Evolutionary conservation across 2,329 filamentous ascomycete species (phyloP), one percentile per base, ranked within the genome.

Genomic region (Arthroderma sp.): DNA sequence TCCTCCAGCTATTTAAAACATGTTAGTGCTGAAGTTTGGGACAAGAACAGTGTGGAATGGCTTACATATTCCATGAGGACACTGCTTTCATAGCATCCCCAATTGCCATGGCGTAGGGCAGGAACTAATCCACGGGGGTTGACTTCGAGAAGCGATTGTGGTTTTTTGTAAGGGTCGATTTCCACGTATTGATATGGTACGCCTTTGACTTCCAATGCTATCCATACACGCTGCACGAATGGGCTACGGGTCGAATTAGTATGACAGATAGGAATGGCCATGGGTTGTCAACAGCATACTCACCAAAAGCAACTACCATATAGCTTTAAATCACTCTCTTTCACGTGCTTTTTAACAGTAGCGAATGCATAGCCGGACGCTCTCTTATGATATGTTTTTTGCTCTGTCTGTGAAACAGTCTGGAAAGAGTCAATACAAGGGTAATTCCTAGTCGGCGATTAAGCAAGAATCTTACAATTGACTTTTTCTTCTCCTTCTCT

Each of bases 171-270:
- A 5, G 85, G 83, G 56, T 93, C 83, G 38, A 86, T 79, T 63
- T 94, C 86, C 54, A 86, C 80, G 62, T 93, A 94, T 58, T 93
- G 84, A 58, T 94, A 94, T 33, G 75, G 68, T 6, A 91, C 71
- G 11, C 77, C 74, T 60, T 91, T 91, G 54, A 80, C 71, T 61
- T 94, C 86, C 32, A 94, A 71, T 1, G 86, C 83, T 51, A 94
- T 91, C 86, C 86, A 94, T 28, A 91, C 83, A 11, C 86, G 78
- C 59, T 93, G 86, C 1, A 86, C 86, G 58, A 89, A 91, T 28
- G 86, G 86, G 57, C 82, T 84, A 53, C 55, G 31, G 56, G 49
- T 38, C 4, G 15, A 7, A 31, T 40, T 33, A 41, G 7, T 2
- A 40, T 40, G 32, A 32, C 32, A 43, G 37, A 50, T 39, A 54